Evolutionary conservation across 1,284 basidiomycete genomes (phyloP), one percentile per base, ranked within the genome.

Genomic region (Sutorius eximius): DNA sequence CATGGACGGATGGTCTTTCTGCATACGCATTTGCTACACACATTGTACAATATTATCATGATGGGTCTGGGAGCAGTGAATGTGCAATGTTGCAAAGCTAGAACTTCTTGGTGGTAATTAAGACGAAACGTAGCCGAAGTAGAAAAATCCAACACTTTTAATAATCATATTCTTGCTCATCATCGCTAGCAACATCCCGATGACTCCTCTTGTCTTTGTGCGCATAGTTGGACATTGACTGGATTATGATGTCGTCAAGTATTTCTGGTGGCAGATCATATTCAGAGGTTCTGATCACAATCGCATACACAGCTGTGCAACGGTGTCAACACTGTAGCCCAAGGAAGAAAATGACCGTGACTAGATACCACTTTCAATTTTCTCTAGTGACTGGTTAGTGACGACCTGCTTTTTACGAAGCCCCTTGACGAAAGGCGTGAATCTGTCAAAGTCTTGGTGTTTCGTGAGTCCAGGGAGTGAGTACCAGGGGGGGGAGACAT

Each of bases 331-430:
- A 27, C 6, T 38, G n/a, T 53, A 33, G 24, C 8, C 11, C 27
- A 3, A 44, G 40, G 33, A 30, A 10, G 38, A 45, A 37, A 24
- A 37, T 5, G 22, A 43, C 44, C 12, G 44, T 38, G 30, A 46
- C 11, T 5, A 43, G 18, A 34, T 61, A 95, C 95, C 92, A 65
- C 90, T 85, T 79, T 99, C 96, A 53, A 98, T 96, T 75, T 98
- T 99, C 64, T 89, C 82, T 24, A 98, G 75, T 11, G 92, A 95
- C 60, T 91, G 85, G 5, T 81, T 75, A 0, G 95, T 96, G 40
- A 97, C 91, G 5, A 75, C 69, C 68, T 98, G 93, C 75, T 99
- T 98, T 75, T 93, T 95, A 45, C 78, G 77, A 45, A 98, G 78
- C 53, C 93, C 89, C 45, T 78, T 75, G 45, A 91, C 77, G 62